phyloP scores from a whole-genome alignment of 371 early-diverging fungal genomes.

The Syncephalis fuscata region DNA sequence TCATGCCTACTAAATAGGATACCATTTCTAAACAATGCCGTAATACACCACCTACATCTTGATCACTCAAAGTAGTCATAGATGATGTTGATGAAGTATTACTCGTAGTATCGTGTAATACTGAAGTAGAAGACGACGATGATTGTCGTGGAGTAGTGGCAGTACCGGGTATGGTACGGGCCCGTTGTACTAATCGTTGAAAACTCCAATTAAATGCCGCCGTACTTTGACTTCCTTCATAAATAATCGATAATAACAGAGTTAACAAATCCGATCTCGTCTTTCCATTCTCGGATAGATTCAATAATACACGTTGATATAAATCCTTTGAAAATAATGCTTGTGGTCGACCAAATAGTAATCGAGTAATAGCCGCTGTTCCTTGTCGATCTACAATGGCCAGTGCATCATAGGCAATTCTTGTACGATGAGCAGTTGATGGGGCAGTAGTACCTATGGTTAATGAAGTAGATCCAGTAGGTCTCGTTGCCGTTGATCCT shows the following conservation, averaged over 20 bases:
- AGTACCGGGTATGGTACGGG: conserved; percentile 17
- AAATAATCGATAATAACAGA: conserved; percentile 69
- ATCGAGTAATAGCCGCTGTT: conserved; percentile 63
- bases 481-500: too few species aligned
- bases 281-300: conserved; percentile 79
- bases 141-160: conserved; percentile 7
- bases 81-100: too few species aligned
- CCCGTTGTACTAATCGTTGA: conserved; percentile 46
- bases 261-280: conserved; percentile 74
- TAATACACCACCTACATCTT: conserved; percentile 28
- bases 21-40: conserved; percentile 78
- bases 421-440: too few species aligned
- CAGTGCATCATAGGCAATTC: conserved; percentile 38
- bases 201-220: conserved; percentile 63
- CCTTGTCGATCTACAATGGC: conserved; percentile 72
- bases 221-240: conserved; percentile 64
- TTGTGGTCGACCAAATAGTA: conserved; percentile 55
- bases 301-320: conserved; percentile 54
- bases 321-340: conserved; percentile 36
- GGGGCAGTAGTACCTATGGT: too few species aligned
- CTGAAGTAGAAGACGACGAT: not conserved
- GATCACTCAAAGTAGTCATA: too few species aligned
- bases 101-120: conserved; percentile 17
- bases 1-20: conserved; percentile 45
- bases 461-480: too few species aligned